Evolutionary conservation across 306 rosid species (phyloP).

Genomic region (Medicago ruthenica): DNA sequence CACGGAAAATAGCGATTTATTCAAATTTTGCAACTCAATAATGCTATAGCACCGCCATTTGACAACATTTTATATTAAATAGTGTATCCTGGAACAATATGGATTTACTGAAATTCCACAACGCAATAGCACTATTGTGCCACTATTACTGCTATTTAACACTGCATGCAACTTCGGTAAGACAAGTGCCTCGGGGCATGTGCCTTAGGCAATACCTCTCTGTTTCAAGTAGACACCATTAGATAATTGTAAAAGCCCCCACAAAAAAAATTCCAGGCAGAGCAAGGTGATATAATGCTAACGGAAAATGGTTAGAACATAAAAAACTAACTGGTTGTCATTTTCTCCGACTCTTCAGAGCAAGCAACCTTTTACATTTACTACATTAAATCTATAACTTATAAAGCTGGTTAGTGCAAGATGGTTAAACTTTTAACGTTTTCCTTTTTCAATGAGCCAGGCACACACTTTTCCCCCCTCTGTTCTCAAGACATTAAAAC

Average conservation of each 20-base stretch:
- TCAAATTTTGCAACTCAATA: too few species aligned
- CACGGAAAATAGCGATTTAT: too few species aligned
- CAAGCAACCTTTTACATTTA: background rate
- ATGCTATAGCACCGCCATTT: too few species aligned
- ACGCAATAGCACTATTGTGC: too few species aligned
- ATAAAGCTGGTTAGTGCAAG: constrained; percentile 4
- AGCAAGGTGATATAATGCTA: too few species aligned
- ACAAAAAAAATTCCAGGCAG: background rate
- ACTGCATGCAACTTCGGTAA: background rate
- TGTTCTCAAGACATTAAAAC: constrained; percentile 7
- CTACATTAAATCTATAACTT: background rate
- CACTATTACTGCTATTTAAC: too few species aligned
- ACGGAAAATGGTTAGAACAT: background rate
- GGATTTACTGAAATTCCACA: too few species aligned
- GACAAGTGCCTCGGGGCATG: background rate
- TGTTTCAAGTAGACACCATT: background rate
- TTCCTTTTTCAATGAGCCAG: background rate
- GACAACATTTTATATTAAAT: too few species aligned
- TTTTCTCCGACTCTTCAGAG: background rate
- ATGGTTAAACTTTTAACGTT: background rate
- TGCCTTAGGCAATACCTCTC: background rate
- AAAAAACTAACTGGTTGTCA: constrained; percentile 4
- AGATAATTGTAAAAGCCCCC: background rate
- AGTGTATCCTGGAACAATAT: too few species aligned
- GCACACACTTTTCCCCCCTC: background rate